phyloP scores from a whole-genome alignment of 1,139 yeast species.

The Pneumocystis oryctolagi region DNA sequence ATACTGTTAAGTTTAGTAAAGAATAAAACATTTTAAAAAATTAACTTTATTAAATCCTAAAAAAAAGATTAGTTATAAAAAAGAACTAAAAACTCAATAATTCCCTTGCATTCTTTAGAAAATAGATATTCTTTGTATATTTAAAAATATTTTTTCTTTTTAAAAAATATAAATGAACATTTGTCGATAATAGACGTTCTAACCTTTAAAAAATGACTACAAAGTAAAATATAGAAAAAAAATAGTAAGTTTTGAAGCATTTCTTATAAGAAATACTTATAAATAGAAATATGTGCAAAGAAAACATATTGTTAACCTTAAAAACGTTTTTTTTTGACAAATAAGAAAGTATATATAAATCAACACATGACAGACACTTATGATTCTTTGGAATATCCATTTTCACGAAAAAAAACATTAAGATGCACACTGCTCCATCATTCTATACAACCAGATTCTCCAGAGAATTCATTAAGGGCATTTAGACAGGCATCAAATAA shows the following conservation, averaged over 20 bases:
- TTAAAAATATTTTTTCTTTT: neutral
- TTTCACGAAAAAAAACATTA: neutral
- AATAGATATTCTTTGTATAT: neutral
- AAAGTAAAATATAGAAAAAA: too few species aligned
- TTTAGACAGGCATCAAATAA: neutral
- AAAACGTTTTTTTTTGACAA: neutral
- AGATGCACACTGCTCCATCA: neutral
- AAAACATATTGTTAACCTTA: neutral
- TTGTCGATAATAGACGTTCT: too few species aligned
- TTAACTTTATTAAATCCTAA: neutral
- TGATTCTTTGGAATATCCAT: neutral
- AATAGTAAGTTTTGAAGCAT: too few species aligned
- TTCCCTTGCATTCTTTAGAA: neutral
- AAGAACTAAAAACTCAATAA: neutral
- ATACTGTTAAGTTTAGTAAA: conserved; percentile 14
- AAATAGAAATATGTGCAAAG: neutral
- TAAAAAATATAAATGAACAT: neutral
- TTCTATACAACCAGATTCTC: neutral
- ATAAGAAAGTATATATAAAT: neutral
- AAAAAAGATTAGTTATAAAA: neutral
- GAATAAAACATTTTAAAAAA: neutral
- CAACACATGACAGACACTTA: neutral
- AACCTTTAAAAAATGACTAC: neutral
- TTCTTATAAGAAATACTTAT: too few species aligned
- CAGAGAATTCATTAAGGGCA: neutral